phyloP scores from a whole-genome alignment of 1,139 yeast genomes.

The Yamadazyma diospyri region DNA sequence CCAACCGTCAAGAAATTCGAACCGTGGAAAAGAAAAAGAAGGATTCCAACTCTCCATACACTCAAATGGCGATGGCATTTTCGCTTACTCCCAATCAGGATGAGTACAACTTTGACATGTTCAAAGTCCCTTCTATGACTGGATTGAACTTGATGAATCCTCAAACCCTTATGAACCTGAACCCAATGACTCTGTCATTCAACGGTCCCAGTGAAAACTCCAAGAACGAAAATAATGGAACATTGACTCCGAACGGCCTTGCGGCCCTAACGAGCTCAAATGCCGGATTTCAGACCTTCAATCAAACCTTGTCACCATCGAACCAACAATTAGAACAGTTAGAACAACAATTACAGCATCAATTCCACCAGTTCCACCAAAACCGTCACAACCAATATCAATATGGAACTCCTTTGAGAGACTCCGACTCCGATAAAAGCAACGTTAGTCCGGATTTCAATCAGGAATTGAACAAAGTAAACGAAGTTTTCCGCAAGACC shows the following conservation, averaged over 20 bases:
- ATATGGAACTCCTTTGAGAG: constrained; percentile 13
- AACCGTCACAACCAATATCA: constrained; percentile 15
- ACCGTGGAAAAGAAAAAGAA: background rate
- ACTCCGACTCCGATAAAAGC: constrained; percentile 3
- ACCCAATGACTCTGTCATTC: no score
- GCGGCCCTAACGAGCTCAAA: constrained; percentile 2
- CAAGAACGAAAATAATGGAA: background rate
- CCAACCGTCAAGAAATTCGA: background rate
- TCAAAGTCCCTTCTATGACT: constrained; percentile 7
- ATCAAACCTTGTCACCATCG: constrained; percentile 16
- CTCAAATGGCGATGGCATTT: constrained; percentile 28
- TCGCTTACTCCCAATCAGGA: constrained; percentile 15
- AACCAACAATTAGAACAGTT: constrained; percentile 15
- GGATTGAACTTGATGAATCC: constrained; percentile 5
- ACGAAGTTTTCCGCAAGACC: background rate
- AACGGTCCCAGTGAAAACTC: constrained; percentile 1
- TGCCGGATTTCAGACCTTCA: constrained; percentile 15
- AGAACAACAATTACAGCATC: constrained; percentile 16
- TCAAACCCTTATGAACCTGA: no score
- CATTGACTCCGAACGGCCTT: constrained; percentile 3
- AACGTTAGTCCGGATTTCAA: background rate
- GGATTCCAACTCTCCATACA: constrained; percentile 19
- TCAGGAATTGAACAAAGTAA: background rate
- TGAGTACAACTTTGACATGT: constrained; percentile 8
- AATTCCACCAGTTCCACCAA: constrained; percentile 17